These are phyloP conservation scores for Heliosperma pusillum DNA, from an alignment of 148 eudicot genomes.

Conservation along the genomic window DNA sequence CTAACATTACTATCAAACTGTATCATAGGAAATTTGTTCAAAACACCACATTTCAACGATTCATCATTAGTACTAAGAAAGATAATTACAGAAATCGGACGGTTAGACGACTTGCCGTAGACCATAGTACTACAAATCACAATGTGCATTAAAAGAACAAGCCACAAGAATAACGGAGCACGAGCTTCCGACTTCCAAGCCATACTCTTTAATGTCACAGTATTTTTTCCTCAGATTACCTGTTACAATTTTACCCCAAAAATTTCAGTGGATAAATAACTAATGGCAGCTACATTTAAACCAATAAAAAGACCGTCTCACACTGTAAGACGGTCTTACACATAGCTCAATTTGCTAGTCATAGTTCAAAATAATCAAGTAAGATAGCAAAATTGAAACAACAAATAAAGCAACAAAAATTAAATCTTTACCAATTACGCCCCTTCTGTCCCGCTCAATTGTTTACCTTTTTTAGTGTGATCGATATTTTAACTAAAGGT, in stretches of 20 bases:
- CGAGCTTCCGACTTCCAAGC: slow-evolving; percentile 10
- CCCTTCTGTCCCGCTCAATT: neutral
- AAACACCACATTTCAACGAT: neutral
- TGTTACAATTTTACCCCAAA: neutral
- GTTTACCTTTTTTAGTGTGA: too few relatives aligned
- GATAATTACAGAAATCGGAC: slow-evolving; percentile 59
- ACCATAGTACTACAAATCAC: slow-evolving; percentile 25
- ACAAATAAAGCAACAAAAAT: neutral
- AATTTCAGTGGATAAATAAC: too few relatives aligned
- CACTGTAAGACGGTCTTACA: neutral
- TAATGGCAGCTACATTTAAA: too few relatives aligned
- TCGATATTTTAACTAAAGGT: neutral
- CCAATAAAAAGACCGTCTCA: neutral
- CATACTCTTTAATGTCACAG: slow-evolving; percentile 18
- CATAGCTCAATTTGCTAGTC: neutral
- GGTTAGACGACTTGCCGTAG: slow-evolving; percentile 60
- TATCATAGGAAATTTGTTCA: neutral
- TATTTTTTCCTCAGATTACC: slow-evolving; percentile 4
- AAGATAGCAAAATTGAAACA: neutral
- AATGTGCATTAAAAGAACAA: slow-evolving; percentile 28
- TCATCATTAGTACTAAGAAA: neutral
- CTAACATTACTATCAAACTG: neutral
- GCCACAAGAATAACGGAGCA: slow-evolving; percentile 15
- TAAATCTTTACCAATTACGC: neutral
- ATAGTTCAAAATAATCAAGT: neutral